A percentile compares a stretch with the other conserved stretches of the same genome.
Evolutionary conservation across 1,284 basidiomycete genomes (phyloP).

Genomic region (Takashimella koratensis): DNA sequence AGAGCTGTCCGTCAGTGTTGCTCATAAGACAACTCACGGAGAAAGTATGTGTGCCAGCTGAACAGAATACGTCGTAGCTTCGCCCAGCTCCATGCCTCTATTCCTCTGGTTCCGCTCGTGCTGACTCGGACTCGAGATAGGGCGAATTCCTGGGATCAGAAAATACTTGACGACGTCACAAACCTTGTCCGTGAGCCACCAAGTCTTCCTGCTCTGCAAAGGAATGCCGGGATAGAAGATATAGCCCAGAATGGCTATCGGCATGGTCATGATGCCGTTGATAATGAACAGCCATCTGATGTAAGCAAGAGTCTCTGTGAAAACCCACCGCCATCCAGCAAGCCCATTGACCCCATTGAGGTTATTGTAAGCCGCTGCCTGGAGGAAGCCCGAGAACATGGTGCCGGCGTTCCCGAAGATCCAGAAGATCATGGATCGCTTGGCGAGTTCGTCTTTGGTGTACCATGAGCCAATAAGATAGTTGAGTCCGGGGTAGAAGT

Average conservation of each 20-base stretch:
- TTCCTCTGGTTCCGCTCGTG: too few species aligned
- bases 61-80: too few species aligned
- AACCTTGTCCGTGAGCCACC: constrained; percentile 25
- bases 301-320: too few species aligned
- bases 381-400: constrained; percentile 26
- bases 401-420: constrained; percentile 23
- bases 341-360: constrained; percentile 23
- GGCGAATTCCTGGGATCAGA: too few species aligned
- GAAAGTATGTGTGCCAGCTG: too few species aligned
- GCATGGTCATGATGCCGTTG: constrained; percentile 13
- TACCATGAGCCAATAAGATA: constrained; percentile 24
- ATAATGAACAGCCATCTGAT: constrained; percentile 34
- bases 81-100: too few species aligned
- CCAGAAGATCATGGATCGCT: constrained; percentile 26
- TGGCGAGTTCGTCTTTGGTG: constrained; percentile 23
- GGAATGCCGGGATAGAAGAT: too few species aligned
- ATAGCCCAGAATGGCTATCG: too few species aligned
- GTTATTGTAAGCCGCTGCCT: constrained; percentile 22
- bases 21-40: too few species aligned
- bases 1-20: too few species aligned
- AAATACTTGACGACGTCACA: background rate
- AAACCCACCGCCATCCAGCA: constrained; percentile 25
- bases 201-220: constrained; percentile 18
- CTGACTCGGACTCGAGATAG: too few species aligned
- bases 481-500: too few species aligned